Evolutionary conservation across 805 yeast genomes (phyloP).

Genomic region (Starmera dryadoides): DNA sequence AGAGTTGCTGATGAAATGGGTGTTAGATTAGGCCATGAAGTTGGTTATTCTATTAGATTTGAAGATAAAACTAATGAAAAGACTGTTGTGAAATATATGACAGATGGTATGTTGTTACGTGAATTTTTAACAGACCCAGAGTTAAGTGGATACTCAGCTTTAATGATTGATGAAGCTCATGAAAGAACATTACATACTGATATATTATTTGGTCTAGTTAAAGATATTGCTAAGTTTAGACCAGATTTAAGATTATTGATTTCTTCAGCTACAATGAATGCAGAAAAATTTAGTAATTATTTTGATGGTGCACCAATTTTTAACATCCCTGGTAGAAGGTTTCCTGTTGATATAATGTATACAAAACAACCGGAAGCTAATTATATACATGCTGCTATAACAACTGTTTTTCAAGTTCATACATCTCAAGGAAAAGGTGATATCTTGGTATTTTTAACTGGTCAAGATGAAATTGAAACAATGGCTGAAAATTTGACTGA

Average conservation of each 20-base stretch:
- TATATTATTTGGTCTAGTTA: slow-evolving; percentile 89
- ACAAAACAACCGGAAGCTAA: slow-evolving; percentile 96
- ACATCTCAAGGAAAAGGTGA: slow-evolving; percentile 96
- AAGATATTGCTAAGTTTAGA: slow-evolving; percentile 72
- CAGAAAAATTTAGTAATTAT: slow-evolving; percentile 90
- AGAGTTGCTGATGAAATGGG: slow-evolving; percentile 98
- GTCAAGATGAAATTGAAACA: slow-evolving; percentile 98
- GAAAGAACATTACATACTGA: slow-evolving; percentile 96
- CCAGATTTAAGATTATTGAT: slow-evolving; percentile 85
- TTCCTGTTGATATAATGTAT: slow-evolving; percentile 93
- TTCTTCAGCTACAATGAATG: slow-evolving; percentile 98
- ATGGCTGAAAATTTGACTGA: slow-evolving; percentile 73
- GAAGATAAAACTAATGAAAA: slow-evolving; percentile 78
- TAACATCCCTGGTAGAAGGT: slow-evolving; percentile 97
- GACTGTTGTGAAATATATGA: slow-evolving; percentile 90
- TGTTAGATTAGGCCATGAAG: slow-evolving; percentile 86
- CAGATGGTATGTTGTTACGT: slow-evolving; percentile 96
- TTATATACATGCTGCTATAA: slow-evolving; percentile 87
- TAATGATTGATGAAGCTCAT: slow-evolving; percentile 95
- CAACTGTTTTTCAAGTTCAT: slow-evolving; percentile 94
- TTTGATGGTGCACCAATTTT: slow-evolving; percentile 88
- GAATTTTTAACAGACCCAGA: slow-evolving; percentile 97
- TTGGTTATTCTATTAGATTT: slow-evolving; percentile 91
- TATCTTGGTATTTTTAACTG: slow-evolving; percentile 78
- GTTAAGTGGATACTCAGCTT: slow-evolving; percentile 73